Conservation (phyloP, 495 filamentous ascomycete genomes). For the Xylona heveae region DNA sequence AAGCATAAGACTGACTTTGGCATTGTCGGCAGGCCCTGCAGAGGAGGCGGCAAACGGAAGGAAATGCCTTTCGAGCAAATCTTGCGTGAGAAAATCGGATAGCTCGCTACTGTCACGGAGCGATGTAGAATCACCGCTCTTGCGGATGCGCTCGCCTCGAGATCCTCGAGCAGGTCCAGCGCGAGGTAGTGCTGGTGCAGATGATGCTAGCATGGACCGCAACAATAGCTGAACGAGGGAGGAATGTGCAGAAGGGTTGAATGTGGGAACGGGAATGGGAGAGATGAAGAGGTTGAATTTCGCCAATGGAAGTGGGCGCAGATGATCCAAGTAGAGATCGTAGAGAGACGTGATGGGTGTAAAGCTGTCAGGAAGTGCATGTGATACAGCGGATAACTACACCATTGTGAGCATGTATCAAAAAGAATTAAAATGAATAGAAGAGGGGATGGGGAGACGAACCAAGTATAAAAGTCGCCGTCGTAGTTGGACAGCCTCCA, state of each 20-base stretch:
- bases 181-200: too few species aligned
- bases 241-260: slow-evolving; percentile 25
- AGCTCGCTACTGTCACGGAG: too few species aligned
- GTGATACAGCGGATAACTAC: slow-evolving; percentile 26
- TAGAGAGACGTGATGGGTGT: slow-evolving; percentile 36
- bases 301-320: slow-evolving; percentile 42
- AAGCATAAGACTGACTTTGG: slow-evolving; percentile 55
- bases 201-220: slow-evolving; percentile 33
- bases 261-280: slow-evolving; percentile 22
- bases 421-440: not conserved
- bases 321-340: slow-evolving; percentile 38
- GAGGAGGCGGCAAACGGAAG: slow-evolving; percentile 51
- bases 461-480: slow-evolving; percentile 34
- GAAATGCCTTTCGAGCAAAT: slow-evolving; percentile 42
- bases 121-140: too few species aligned
- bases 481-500: slow-evolving; percentile 37
- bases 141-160: slow-evolving; percentile 5
- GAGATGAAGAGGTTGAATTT: slow-evolving; percentile 54
- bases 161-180: too few species aligned
- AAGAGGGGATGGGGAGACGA: not conserved
- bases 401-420: not conserved
- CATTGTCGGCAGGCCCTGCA: slow-evolving; percentile 44
- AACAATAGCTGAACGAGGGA: slow-evolving; percentile 45
- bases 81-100: slow-evolving; percentile 26
- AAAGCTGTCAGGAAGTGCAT: slow-evolving; percentile 21